These are phyloP conservation scores for Antitrichia curtipendula DNA, from an alignment of 225 moss, liverwort and hornwort genomes.

Conservation along the genomic window DNA sequence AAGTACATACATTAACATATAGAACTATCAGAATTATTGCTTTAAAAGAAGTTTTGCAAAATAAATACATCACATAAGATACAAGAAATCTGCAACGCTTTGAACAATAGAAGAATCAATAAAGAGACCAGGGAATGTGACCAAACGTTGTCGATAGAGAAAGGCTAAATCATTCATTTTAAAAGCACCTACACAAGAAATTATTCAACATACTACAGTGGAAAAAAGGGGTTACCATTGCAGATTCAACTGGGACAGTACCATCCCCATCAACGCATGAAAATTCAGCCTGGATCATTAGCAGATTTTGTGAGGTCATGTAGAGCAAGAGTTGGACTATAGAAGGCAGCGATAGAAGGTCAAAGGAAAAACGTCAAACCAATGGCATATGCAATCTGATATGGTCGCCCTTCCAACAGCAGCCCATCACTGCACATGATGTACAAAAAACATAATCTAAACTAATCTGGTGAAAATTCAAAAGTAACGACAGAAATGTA, in stretches of 20 bases:
- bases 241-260: constrained; percentile 94
- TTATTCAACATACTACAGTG: neutral
- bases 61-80: neutral
- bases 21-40: neutral
- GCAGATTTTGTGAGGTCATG: neutral
- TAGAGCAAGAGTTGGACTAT: neutral
- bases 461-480: neutral
- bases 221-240: constrained; percentile 40
- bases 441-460: neutral
- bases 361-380: neutral
- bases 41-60: neutral
- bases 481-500: neutral
- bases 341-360: neutral
- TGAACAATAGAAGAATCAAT: neutral
- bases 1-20: neutral
- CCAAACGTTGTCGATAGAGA: neutral
- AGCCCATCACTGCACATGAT: neutral
- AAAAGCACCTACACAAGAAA: neutral
- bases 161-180: neutral
- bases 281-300: constrained; percentile 55
- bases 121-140: neutral
- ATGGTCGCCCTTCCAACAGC: neutral
- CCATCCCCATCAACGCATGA: constrained; percentile 86
- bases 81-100: neutral
- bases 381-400: neutral